Conservation (phyloP, 176 grass and related monocot species). For the Calamus simplicifolius region DNA sequence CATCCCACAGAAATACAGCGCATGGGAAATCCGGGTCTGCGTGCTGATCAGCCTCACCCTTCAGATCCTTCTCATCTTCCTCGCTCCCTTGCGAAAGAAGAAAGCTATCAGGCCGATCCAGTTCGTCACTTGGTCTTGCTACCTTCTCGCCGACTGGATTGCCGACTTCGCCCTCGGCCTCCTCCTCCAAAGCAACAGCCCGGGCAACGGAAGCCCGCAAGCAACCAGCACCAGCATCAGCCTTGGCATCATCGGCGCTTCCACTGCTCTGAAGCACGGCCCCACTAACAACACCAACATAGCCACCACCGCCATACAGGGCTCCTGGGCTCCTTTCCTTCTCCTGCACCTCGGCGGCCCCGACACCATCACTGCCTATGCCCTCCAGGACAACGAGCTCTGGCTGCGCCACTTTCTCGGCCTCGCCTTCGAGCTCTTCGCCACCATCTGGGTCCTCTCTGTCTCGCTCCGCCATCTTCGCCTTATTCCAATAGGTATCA, state of each 20-base stretch:
- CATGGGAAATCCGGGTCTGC: slow-evolving; percentile 19
- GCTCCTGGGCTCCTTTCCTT: slow-evolving; percentile 44
- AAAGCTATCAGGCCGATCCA: neutral
- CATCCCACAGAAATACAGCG: neutral
- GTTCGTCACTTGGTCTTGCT: slow-evolving; percentile 16
- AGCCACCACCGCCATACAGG: neutral
- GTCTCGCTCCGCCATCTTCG: too few relatives aligned
- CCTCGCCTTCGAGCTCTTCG: neutral
- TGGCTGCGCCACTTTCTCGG: slow-evolving; percentile 29
- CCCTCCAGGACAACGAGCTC: slow-evolving; percentile 30
- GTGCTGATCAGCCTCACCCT: slow-evolving; percentile 15
- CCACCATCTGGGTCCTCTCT: too few relatives aligned
- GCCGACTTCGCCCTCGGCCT: slow-evolving; percentile 25
- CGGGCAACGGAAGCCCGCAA: neutral
- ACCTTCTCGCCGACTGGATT: slow-evolving; percentile 26
- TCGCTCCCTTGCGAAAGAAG: slow-evolving; percentile 15
- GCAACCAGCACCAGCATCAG: neutral
- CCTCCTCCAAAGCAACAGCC: slow-evolving; percentile 18
- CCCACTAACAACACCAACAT: too few relatives aligned
- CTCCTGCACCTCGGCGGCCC: slow-evolving; percentile 35
- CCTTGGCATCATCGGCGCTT: too few relatives aligned
- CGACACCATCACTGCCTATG: slow-evolving; percentile 30
- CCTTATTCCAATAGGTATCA: too few relatives aligned
- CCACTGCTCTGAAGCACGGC: too few relatives aligned
- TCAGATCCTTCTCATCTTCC: slow-evolving; percentile 19